Base-by-base conservation (phyloP, 192 early-diverging fungal species). In the Linnemannia zychae region DNA sequence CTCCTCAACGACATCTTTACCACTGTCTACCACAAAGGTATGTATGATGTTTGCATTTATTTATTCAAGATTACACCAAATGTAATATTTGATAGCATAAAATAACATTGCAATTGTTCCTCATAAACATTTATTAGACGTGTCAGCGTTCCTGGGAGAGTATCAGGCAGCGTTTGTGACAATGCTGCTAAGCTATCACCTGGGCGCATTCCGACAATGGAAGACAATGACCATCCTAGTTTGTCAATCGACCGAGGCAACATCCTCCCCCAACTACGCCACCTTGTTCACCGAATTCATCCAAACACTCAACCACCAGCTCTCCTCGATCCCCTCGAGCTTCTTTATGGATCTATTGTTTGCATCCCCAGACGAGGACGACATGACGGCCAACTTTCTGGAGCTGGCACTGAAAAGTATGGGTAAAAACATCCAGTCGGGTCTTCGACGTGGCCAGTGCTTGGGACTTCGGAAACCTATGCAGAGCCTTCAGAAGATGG, bases 131-230 rank as follows among this genome's bases (percentile, higher is more conserved):
- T 13, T 70, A 13, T 20, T 76, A 94, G 94, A 89, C 34, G 82
- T 89, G 12, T 78, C 95, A 15, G 73, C 85, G 7, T 77, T 86
- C 24, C 87, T 97, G 24, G 89, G 90, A 71, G 94, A 93, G 74
- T 96, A 78, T 92, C 94, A 34, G 72, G 85, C 44, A 93, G 96
- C 82, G 93, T 97, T 85, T 94, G 94, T 83, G 60, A 90, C 46
- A 91, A 96, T 74, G 90, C 92, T 69, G 16, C 44, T 85, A 34
- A 79, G 83, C 24, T 85, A 85, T 20, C 83, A 85, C 48, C 63
- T 85, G 15, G 83, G 83, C 5, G 83, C 83, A 0, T 85, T 85
- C 67, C 73, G 83, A 50, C 95, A 38, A 87, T 92, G 37, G 89
- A 91, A 80, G 88, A 91, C 75, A 91, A 93, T 78, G 96, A 95